These are phyloP conservation scores for Hapsidospora chrysogenum DNA, from an alignment of 495 filamentous ascomycete species.

Conservation along the genomic window DNA sequence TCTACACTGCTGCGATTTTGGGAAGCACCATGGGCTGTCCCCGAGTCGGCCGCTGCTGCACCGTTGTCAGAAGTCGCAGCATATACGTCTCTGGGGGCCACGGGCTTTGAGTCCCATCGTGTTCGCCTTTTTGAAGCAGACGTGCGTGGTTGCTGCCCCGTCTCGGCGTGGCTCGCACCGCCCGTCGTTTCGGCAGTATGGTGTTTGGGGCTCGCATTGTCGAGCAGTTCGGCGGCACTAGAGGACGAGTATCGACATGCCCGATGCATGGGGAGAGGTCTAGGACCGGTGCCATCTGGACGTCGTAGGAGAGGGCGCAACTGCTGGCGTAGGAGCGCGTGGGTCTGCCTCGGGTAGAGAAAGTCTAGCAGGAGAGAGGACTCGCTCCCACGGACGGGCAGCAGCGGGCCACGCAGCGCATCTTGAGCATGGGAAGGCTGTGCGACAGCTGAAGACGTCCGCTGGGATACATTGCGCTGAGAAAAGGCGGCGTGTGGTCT, in stretches of 20 bases:
- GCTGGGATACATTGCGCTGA: slow-evolving; percentile 42
- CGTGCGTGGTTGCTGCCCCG: background rate
- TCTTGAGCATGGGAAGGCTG: slow-evolving; percentile 10
- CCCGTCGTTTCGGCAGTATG: background rate
- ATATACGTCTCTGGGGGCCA: background rate
- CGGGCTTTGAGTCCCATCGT: background rate
- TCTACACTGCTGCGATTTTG: too few species aligned
- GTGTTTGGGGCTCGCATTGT: background rate
- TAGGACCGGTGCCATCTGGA: background rate
- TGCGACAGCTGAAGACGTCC: slow-evolving; percentile 34
- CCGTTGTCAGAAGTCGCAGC: background rate
- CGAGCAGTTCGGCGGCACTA: background rate
- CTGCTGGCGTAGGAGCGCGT: slow-evolving; percentile 27
- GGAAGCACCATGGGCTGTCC: too few species aligned
- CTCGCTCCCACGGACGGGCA: slow-evolving; percentile 13
- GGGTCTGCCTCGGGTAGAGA: slow-evolving; percentile 38
- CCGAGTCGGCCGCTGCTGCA: background rate
- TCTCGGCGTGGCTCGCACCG: background rate
- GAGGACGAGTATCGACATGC: background rate
- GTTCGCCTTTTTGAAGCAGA: background rate
- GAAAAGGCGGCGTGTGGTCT: slow-evolving; percentile 50
- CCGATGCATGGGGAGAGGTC: background rate
- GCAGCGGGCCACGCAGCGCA: background rate
- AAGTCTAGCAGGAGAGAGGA: slow-evolving; percentile 41
- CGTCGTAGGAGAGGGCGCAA: slow-evolving; percentile 4